phyloP scores from a whole-genome alignment of 495 filamentous ascomycete species.

The Penicillium angulare region DNA sequence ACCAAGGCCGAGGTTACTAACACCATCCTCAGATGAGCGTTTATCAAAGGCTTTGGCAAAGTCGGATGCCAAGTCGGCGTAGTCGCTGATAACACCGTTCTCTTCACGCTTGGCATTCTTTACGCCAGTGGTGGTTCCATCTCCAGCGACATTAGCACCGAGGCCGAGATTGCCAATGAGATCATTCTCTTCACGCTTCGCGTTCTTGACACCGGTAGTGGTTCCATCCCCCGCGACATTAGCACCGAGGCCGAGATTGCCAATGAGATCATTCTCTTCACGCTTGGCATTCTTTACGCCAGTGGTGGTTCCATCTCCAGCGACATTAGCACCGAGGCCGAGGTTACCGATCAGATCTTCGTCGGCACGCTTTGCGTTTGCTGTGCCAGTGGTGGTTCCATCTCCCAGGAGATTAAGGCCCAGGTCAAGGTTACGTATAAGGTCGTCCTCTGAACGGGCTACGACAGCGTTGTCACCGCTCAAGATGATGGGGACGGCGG shows the following conservation, averaged over 20 bases:
- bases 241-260: background rate
- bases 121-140: background rate
- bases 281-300: slow-evolving; percentile 9
- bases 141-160: background rate
- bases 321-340: background rate
- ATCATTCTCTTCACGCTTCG: background rate
- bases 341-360: background rate
- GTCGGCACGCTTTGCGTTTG: slow-evolving; percentile 4
- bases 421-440: background rate
- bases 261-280: background rate
- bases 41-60: background rate
- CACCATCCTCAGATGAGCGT: background rate
- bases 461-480: background rate
- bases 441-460: background rate
- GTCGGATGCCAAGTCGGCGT: background rate
- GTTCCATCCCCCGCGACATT: background rate
- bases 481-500: slow-evolving; percentile 1
- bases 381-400: background rate
- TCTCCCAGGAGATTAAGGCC: background rate
- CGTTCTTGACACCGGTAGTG: background rate
- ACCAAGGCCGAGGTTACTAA: background rate
- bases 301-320: background rate
- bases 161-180: background rate
- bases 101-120: slow-evolving; percentile 1
- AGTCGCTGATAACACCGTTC: background rate